Conservation (phyloP, 768 basidiomycete genomes). For the Termitomyces sp. region DNA sequence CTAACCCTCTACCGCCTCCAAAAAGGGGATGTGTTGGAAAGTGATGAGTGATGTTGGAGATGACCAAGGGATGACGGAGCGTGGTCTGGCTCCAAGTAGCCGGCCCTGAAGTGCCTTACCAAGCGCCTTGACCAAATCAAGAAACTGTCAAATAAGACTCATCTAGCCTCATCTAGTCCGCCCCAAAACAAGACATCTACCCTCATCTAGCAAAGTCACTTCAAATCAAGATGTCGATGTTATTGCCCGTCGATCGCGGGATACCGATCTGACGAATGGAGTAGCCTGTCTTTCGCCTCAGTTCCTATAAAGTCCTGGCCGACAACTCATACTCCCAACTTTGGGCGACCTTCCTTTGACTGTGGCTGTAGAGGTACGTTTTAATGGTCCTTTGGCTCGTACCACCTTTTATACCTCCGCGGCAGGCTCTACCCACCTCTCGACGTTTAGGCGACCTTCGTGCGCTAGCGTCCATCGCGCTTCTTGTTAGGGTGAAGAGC, state of each 20-base stretch:
- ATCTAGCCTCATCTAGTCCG: not conserved
- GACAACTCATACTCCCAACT: not conserved
- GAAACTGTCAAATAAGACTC: too few relatives aligned
- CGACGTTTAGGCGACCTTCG: conserved; percentile 55
- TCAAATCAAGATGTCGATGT: conserved; percentile 3
- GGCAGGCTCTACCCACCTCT: conserved; percentile 39
- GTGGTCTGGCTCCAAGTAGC: conserved; percentile 12
- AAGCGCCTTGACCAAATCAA: not conserved
- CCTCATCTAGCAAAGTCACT: not conserved
- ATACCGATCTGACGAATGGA: not conserved
- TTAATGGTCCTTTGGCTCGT: not conserved
- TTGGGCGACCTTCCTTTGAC: conserved; percentile 6
- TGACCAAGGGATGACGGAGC: conserved; percentile 7
- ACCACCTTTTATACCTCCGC: not conserved
- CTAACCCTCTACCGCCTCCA: conserved; percentile 68
- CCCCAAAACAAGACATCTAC: not conserved
- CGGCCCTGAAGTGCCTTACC: conserved; percentile 29
- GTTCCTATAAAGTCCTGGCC: not conserved
- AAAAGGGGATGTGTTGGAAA: conserved; percentile 42
- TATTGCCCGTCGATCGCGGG: conserved; percentile 26
- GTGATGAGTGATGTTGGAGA: conserved; percentile 33
- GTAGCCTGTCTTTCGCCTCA: not conserved
- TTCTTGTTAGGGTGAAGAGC: conserved; percentile 62
- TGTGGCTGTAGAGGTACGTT: conserved; percentile 12
- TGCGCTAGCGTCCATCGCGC: conserved; percentile 72